These are phyloP conservation scores for Rehmannia glutinosa DNA, from an alignment of 257 asterid species.

Conservation along the genomic window DNA sequence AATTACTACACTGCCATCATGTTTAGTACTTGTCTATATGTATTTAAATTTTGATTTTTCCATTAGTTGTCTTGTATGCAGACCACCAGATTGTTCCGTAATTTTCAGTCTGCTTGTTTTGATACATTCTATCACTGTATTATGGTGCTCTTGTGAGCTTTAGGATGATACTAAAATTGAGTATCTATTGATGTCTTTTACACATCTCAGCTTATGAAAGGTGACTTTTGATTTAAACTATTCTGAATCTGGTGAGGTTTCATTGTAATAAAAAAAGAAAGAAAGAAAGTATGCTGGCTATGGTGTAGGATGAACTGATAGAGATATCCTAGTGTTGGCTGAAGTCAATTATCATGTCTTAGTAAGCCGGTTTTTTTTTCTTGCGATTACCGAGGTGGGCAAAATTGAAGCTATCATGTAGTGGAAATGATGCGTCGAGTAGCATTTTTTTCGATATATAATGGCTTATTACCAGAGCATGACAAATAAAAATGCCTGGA, in stretches of 20 bases:
- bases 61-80: background rate
- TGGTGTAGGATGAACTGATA: background rate
- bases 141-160: background rate
- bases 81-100: background rate
- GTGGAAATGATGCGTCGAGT: background rate
- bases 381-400: background rate
- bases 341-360: background rate
- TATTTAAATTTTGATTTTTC: background rate
- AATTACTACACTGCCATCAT: background rate
- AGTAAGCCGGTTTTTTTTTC: background rate
- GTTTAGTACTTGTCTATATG: background rate
- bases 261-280: background rate
- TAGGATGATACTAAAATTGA: background rate
- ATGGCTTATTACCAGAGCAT: background rate
- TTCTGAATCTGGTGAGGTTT: background rate
- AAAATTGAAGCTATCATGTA: no score
- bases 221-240: background rate
- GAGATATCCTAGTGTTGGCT: background rate
- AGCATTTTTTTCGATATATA: background rate
- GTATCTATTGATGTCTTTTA: background rate
- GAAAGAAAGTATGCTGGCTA: background rate
- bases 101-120: background rate
- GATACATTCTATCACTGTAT: background rate
- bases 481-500: no score
- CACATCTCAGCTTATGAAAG: background rate